A percentile compares a stretch with the other conserved stretches of the same genome.
Conservation (phyloP, 163 green algal species). For the Dunaliella salina region DNA sequence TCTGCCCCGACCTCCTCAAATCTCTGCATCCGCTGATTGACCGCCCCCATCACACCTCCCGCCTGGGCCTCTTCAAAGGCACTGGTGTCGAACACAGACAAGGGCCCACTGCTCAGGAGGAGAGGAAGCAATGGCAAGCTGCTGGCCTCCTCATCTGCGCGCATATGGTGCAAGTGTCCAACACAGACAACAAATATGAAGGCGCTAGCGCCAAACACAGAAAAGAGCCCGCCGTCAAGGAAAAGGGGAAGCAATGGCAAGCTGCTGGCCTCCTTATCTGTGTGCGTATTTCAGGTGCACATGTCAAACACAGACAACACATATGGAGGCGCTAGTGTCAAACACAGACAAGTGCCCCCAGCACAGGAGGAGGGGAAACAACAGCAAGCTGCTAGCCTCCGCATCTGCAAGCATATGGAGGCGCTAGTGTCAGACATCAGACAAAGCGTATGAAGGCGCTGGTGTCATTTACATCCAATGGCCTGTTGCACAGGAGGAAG, state of each 20-base stretch:
- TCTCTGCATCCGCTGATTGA: not conserved
- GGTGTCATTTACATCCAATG: not conserved
- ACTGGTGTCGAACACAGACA: not conserved
- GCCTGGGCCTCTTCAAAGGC: not conserved
- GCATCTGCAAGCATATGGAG: no score
- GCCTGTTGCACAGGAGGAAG: not conserved
- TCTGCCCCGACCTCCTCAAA: not conserved
- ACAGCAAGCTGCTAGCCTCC: not conserved
- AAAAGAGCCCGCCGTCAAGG: not conserved
- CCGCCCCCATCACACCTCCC: not conserved
- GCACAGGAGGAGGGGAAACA: not conserved
- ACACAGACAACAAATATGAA: no score
- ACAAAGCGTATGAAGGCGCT: no score
- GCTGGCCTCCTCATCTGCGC: conserved; percentile 3
- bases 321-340: not conserved
- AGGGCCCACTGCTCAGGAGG: not conserved
- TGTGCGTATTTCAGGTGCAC: no score
- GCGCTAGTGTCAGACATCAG: no score
- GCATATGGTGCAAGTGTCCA: not conserved
- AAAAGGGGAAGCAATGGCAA: not conserved
- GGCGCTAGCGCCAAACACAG: not conserved
- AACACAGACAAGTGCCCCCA: not conserved
- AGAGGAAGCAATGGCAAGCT: not conserved
- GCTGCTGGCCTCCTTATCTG: not conserved
- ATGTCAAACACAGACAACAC: no score